Conservation (phyloP, 169 alveolate genomes). For the Plasmodium adleri region DNA sequence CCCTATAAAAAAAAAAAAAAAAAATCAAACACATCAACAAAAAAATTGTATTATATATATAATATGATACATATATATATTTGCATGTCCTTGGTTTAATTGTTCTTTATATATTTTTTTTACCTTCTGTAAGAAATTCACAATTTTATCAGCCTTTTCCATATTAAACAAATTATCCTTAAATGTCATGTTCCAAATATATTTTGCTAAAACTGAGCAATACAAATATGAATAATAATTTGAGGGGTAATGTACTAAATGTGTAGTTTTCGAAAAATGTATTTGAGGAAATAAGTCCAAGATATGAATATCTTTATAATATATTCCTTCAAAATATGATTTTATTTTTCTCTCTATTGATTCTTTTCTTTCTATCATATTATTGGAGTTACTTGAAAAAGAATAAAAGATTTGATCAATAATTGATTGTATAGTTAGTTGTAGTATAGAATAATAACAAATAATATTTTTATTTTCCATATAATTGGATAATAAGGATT, state of each 20-base stretch:
- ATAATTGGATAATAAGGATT: slow-evolving; percentile 1
- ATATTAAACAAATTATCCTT: slow-evolving; percentile 11
- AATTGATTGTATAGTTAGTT: slow-evolving; percentile 64
- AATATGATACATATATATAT: neutral
- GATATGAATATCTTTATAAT: slow-evolving; percentile 51
- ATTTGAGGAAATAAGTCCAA: slow-evolving; percentile 76
- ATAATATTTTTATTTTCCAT: slow-evolving; percentile 55
- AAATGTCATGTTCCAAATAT: slow-evolving; percentile 66
- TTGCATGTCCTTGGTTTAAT: neutral
- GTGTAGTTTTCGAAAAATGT: slow-evolving; percentile 83
- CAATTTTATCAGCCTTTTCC: slow-evolving; percentile 14
- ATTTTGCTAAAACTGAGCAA: slow-evolving; percentile 64
- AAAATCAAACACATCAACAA: neutral
- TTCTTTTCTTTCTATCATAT: slow-evolving; percentile 32
- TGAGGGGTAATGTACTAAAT: slow-evolving; percentile 84
- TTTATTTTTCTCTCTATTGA: slow-evolving; percentile 64
- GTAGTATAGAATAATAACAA: slow-evolving; percentile 58
- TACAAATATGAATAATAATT: slow-evolving; percentile 84
- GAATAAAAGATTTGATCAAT: slow-evolving; percentile 75
- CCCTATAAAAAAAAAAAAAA: slow-evolving; percentile 40
- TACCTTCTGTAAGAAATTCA: slow-evolving; percentile 62
- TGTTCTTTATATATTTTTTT: neutral
- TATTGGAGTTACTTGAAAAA: slow-evolving; percentile 22
- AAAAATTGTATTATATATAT: neutral
- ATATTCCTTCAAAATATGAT: slow-evolving; percentile 38